phyloP scores from a whole-genome alignment of 2,329 filamentous ascomycete genomes.

The Diplodia corticola region DNA sequence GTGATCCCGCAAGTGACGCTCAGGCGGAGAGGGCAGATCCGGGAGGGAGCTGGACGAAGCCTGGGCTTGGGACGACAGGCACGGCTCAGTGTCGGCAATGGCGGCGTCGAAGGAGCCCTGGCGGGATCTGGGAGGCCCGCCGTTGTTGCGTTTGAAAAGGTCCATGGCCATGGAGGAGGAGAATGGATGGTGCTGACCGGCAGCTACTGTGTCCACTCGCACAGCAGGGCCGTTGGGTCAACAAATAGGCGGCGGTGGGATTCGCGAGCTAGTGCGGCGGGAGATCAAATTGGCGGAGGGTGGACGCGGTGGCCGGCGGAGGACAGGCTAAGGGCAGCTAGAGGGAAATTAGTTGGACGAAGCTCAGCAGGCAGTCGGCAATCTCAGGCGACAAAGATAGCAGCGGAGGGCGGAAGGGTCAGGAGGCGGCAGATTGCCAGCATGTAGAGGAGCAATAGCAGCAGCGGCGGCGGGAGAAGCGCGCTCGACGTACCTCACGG shows the following conservation, averaged over 20 bases:
- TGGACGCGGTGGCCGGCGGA: slow-evolving; percentile 31
- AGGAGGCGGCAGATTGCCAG: slow-evolving; percentile 24
- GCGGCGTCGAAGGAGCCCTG: slow-evolving; percentile 37
- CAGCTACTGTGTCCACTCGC: slow-evolving; percentile 17
- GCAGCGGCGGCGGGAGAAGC: slow-evolving; percentile 20
- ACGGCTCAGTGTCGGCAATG: neutral
- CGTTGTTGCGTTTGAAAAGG: slow-evolving; percentile 38
- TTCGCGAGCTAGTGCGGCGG: slow-evolving; percentile 14
- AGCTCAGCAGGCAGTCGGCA: slow-evolving; percentile 23
- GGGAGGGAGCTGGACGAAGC: slow-evolving; percentile 25
- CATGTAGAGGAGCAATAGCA: slow-evolving; percentile 24
- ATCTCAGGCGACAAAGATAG: slow-evolving; percentile 29
- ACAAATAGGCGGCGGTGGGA: slow-evolving; percentile 19
- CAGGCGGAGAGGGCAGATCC: slow-evolving; percentile 35
- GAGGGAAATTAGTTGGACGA: slow-evolving; percentile 21
- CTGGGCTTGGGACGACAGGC: neutral
- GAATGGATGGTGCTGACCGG: slow-evolving; percentile 17
- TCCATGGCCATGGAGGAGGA: slow-evolving; percentile 40
- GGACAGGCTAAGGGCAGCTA: slow-evolving; percentile 25
- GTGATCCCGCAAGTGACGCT: slow-evolving; percentile 30
- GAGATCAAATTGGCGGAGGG: slow-evolving; percentile 14
- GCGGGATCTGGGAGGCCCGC: slow-evolving; percentile 31
- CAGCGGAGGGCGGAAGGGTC: slow-evolving; percentile 21
- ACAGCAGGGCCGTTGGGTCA: slow-evolving; percentile 3
- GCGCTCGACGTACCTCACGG: slow-evolving; percentile 11